Base-by-base conservation (phyloP, 495 filamentous ascomycete species). In the Mytilinidion resinicola region DNA sequence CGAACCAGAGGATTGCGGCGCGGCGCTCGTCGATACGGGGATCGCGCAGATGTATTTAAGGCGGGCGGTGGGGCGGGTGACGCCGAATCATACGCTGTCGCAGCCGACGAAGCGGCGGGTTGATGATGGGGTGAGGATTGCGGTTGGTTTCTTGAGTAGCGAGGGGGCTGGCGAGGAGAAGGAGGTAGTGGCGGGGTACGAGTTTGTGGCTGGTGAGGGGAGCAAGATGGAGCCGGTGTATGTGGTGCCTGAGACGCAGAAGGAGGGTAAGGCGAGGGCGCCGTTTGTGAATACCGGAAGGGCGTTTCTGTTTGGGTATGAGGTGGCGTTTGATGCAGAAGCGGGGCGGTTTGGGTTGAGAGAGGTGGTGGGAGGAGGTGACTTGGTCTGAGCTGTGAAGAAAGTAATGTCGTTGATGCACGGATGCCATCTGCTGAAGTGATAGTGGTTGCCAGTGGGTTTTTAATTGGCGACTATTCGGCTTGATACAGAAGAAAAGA, bases 21-120 rank as follows among this genome's bases (percentile, higher is more conserved):
- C 36, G 9, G 56, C 52, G 3, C 48, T 59, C 1, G 44, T 60
- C 9, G 61, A 64, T 38, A 60, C 61, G 1, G 61, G 61, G 3
- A 53, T 64, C 14, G 12, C 39, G 12, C 61, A 64, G 14, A 60
- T 64, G 61, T 63, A 64, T 43, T 21, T 64, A 9, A 9, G 56
- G 25, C 39, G 56, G 10, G 57, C 50, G 0, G 34, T 11, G 4
- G 52, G 52, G 7, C 11, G 56, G 12, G 12, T n/a, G 21, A 64
- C 37, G 9, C 61, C 61, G 8, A 56, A 42, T 34, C 20, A 56
- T 3, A 64, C 56, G 7, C 34, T 64, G 3, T 36, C 9, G 9
- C 55, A 64, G 47, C 61, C 61, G 10, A 64, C 56, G 17, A 9
- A 10, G 12, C 14, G 50, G 9, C 53, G 57, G 4, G 62, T 55